Conservation (phyloP, 2,329 filamentous ascomycete genomes). For the Ophidiomyces ophidiicola region DNA sequence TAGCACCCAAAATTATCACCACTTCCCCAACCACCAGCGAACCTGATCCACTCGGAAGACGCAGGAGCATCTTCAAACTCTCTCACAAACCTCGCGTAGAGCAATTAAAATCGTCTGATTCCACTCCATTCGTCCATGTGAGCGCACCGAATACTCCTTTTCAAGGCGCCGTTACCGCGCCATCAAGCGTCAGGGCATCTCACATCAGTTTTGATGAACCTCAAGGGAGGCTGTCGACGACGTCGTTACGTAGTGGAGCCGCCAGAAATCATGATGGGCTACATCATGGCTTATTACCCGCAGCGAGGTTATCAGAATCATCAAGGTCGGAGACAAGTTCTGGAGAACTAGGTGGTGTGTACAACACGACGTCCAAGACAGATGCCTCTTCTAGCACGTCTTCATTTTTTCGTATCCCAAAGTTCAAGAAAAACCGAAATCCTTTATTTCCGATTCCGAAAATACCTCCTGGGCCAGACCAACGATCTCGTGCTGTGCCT, state of each 20-base stretch:
- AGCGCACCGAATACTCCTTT: not conserved
- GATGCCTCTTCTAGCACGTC: constrained; percentile 52
- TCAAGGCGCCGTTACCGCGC: constrained; percentile 14
- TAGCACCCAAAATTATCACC: constrained; percentile 63
- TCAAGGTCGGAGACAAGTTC: constrained; percentile 80
- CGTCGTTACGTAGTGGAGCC: constrained; percentile 37
- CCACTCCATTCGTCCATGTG: not conserved
- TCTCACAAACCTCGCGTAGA: constrained; percentile 3
- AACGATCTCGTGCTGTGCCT: constrained; percentile 17
- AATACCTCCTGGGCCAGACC: constrained; percentile 30
- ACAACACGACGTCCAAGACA: constrained; percentile 49
- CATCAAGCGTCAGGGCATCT: constrained; percentile 25
- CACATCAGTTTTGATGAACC: constrained; percentile 53
- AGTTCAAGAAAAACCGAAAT: constrained; percentile 61
- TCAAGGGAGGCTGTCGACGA: constrained; percentile 35
- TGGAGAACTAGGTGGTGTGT: constrained; percentile 50
- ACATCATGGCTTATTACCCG: constrained; percentile 49
- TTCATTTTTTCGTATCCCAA: constrained; percentile 69
- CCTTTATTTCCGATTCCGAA: constrained; percentile 83
- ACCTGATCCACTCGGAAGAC: constrained; percentile 29
- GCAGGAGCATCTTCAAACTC: constrained; percentile 16
- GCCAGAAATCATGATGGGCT: constrained; percentile 50
- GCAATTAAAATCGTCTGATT: not conserved
- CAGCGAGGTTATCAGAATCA: constrained; percentile 65
- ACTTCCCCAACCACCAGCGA: constrained; percentile 69